phyloP scores from a whole-genome alignment of 2,329 filamentous ascomycete genomes.

The Trichoderma guizhouense region DNA sequence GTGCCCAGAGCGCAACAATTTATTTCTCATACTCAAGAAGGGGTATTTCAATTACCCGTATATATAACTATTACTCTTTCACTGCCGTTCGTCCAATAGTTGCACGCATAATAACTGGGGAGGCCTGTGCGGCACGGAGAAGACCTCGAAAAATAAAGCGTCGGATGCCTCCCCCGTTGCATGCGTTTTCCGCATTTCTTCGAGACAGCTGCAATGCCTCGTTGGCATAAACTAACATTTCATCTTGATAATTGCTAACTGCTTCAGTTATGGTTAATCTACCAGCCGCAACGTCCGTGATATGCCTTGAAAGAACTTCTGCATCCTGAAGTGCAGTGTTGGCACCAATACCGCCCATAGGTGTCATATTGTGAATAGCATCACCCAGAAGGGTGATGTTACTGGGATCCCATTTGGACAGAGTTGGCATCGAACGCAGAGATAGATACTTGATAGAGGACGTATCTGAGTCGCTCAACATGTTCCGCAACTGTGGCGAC shows the following conservation, averaged over 20 bases:
- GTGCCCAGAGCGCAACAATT: too few relatives aligned
- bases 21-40: too few relatives aligned
- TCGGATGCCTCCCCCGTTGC: neutral
- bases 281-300: too few relatives aligned
- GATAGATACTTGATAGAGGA: too few relatives aligned
- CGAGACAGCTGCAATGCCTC: neutral
- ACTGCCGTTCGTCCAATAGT: too few relatives aligned
- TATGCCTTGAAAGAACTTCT: neutral
- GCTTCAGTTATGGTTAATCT: neutral
- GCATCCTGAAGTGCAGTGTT: neutral
- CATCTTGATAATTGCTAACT: neutral
- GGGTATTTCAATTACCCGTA: too few relatives aligned
- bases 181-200: neutral
- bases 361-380: neutral
- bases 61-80: too few relatives aligned
- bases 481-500: too few relatives aligned
- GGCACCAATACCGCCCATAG: neutral
- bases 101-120: too few relatives aligned
- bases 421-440: too few relatives aligned
- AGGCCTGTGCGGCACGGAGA: neutral
- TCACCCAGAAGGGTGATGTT: neutral
- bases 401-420: neutral
- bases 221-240: neutral
- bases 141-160: neutral
- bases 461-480: too few relatives aligned